Evolutionary conservation across 768 basidiomycete genomes (phyloP).

Genomic region (Goffeauzyma gilvescens): DNA sequence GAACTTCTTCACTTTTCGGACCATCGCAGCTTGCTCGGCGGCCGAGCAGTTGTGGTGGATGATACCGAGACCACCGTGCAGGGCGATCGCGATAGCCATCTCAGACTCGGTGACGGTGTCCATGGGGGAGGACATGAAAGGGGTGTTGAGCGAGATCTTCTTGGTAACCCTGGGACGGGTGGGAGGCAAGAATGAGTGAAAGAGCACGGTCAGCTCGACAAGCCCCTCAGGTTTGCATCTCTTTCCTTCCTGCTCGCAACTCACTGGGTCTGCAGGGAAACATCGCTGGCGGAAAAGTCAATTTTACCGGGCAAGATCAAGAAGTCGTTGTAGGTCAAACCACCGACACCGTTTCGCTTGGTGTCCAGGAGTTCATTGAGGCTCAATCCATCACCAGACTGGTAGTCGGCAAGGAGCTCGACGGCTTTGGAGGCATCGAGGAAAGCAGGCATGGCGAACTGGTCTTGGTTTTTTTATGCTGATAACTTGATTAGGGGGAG

Average conservation of each 20-base stretch:
- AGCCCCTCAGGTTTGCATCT: too few relatives aligned
- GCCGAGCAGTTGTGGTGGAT: conserved; percentile 77
- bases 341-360: conserved; percentile 46
- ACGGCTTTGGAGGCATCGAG: conserved; percentile 58
- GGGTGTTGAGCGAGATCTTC: conserved; percentile 77
- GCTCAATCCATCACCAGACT: conserved; percentile 60
- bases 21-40: conserved; percentile 82
- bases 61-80: conserved; percentile 90
- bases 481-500: neutral
- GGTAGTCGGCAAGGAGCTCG: conserved; percentile 54
- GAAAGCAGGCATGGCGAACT: conserved; percentile 16
- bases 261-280: conserved; percentile 53
- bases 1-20: conserved; percentile 89
- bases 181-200: neutral
- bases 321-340: conserved; percentile 96
- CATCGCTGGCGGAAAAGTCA: conserved; percentile 62
- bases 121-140: conserved; percentile 96
- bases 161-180: conserved; percentile 45
- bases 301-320: conserved; percentile 86
- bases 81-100: conserved; percentile 36
- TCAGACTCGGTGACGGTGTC: conserved; percentile 92
- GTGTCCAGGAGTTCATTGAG: conserved; percentile 75
- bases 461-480: neutral
- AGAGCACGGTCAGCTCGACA: too few relatives aligned
- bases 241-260: too few relatives aligned